Evolutionary conservation across 1,139 yeast genomes (phyloP), one percentile per base, ranked within the genome.

Genomic region (Hyphopichia burtonii): DNA sequence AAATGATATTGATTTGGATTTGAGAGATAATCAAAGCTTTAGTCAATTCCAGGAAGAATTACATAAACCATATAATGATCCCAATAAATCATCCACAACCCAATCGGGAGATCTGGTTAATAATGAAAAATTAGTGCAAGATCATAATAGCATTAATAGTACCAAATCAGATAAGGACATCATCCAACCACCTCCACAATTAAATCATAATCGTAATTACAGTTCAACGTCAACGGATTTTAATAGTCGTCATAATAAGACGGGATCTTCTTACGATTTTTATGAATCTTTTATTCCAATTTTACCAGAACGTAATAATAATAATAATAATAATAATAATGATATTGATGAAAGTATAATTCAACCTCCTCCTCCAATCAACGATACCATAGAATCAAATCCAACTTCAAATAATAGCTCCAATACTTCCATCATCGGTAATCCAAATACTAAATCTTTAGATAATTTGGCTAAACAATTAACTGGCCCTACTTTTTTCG

Each of bases 261-360:
- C 60, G 9, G 57, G 62, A 16, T 61, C 71, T 12, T 55, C 71
- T 16, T 71, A 70, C 52, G 76, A 70, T 44, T 71, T 72, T 48
- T 73, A 72, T 53, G 76, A 73, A 41, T 48, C 69, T 3, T 63
- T 73, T 44, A 71, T 73, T 41, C 78, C 78, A 4, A 65, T 71
- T 9, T 46, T 71, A 37, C 66, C 67, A 2, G 25, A 17, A 6
- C 27, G 17, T 3, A 7, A 18, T 17, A 8, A 19, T 9, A 18
- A 23, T 11, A 15, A 18, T 10, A 23, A 10, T 15, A 16, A 16
- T 17, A 31, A 15, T 16, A 31, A 10, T n/a, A 20, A 22, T 22
- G 18, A 25, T 16, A 40, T 17, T 30, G 12, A 22, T 22, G n/a
- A 9, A 7, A 6, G 14, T 36, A 19, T 27, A 2, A 50, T 50